phyloP scores from a whole-genome alignment of 2,329 filamentous ascomycete genomes.

The Aspergillus fumigatiaffinis region DNA sequence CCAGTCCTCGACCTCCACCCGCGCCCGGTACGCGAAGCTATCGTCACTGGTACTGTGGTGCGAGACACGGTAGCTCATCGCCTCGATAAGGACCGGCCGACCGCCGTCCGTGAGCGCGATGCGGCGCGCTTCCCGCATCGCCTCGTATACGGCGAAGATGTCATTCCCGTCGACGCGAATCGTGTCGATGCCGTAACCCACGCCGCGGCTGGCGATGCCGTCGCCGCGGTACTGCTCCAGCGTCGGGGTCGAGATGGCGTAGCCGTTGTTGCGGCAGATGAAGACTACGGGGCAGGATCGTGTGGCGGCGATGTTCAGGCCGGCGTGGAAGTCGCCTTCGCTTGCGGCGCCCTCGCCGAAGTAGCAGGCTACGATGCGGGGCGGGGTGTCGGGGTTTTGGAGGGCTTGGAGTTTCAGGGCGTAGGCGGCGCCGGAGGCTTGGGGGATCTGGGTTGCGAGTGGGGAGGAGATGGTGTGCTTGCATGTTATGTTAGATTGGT shows the following conservation, averaged over 20 bases:
- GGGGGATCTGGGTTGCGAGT: constrained; percentile 82
- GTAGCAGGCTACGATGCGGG: constrained; percentile 73
- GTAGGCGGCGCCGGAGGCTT: constrained; percentile 82
- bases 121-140: constrained; percentile 69
- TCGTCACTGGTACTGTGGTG: constrained; percentile 97
- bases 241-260: constrained; percentile 84
- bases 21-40: constrained; percentile 90
- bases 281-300: constrained; percentile 83
- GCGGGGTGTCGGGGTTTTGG: constrained; percentile 64
- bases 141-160: constrained; percentile 81
- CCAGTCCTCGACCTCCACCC: constrained; percentile 93
- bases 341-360: constrained; percentile 89
- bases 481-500: constrained; percentile 49
- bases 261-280: constrained; percentile 90
- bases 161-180: constrained; percentile 93
- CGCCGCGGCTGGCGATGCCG: constrained; percentile 79
- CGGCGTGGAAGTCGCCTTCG: constrained; percentile 89
- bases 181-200: constrained; percentile 92
- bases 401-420: constrained; percentile 77
- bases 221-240: constrained; percentile 89
- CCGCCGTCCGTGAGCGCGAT: constrained; percentile 79
- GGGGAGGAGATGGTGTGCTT: constrained; percentile 83
- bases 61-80: constrained; percentile 96
- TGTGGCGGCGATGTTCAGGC: constrained; percentile 85
- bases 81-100: constrained; percentile 81